These are phyloP conservation scores for Microsporum canis DNA, from an alignment of 2,329 filamentous ascomycete species.

Conservation along the genomic window DNA sequence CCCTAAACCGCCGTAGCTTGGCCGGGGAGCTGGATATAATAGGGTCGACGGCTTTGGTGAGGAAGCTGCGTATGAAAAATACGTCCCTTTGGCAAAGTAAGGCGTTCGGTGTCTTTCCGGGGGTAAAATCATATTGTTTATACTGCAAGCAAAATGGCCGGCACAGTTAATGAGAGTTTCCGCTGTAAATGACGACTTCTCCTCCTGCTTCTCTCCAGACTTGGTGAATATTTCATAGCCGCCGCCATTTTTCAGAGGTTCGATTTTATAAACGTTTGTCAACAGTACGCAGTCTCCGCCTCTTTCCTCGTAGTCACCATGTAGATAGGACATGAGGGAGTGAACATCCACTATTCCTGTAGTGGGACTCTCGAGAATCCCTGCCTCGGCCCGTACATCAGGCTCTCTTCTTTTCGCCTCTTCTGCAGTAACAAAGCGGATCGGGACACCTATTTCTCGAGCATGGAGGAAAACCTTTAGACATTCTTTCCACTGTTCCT, in stretches of 20 bases:
- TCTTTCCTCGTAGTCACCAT: conserved; percentile 62
- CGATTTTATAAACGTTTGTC: conserved; percentile 52
- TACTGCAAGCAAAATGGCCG: conserved; percentile 61
- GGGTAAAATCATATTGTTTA: conserved; percentile 70
- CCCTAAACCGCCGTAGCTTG: conserved; percentile 76
- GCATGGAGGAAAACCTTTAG: conserved; percentile 44
- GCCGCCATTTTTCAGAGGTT: conserved; percentile 44
- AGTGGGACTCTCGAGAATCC: conserved; percentile 68
- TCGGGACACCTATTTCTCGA: conserved; percentile 51
- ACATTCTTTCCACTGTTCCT: conserved; percentile 52
- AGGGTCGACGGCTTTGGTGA: conserved; percentile 58
- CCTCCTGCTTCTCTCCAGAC: conserved; percentile 29
- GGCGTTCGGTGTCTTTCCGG: conserved; percentile 44
- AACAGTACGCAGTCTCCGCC: conserved; percentile 65
- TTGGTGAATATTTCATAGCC: conserved; percentile 61
- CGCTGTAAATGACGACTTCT: conserved; percentile 49
- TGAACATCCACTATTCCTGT: conserved; percentile 91
- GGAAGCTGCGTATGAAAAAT: conserved; percentile 69
- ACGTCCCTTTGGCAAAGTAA: conserved; percentile 87
- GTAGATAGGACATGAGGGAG: conserved; percentile 67
- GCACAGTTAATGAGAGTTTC: conserved; percentile 77
- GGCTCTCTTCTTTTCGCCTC: conserved; percentile 61
- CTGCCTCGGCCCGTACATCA: conserved; percentile 57
- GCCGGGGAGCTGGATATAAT: conserved; percentile 75
- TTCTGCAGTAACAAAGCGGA: conserved; percentile 52